Conservation (phyloP, 345 rosid species). For the Lepidium africanum region DNA sequence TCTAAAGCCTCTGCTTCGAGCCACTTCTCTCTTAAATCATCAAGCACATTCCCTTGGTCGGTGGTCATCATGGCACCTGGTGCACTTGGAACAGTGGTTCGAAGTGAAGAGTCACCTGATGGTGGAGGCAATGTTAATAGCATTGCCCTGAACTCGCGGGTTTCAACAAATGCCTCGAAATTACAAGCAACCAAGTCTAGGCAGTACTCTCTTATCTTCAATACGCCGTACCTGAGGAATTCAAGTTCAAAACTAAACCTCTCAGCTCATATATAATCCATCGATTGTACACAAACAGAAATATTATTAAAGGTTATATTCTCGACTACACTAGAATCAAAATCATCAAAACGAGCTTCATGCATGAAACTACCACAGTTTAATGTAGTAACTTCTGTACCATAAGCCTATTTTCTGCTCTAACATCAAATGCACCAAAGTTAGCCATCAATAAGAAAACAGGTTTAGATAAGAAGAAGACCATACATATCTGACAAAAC, state of each 20-base stretch:
- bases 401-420: neutral
- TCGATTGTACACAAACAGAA: neutral
- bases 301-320: neutral
- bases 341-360: neutral
- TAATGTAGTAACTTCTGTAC: neutral
- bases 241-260: neutral
- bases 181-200: conserved; percentile 78
- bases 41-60: conserved; percentile 80
- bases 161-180: conserved; percentile 85
- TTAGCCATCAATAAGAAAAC: neutral
- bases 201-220: conserved; percentile 86
- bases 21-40: conserved; percentile 95
- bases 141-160: conserved; percentile 74
- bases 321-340: neutral
- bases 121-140: conserved; percentile 90
- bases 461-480: conserved; percentile 1
- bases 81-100: conserved; percentile 85
- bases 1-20: conserved; percentile 96
- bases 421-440: neutral
- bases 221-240: conserved; percentile 71
- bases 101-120: conserved; percentile 84
- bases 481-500: conserved; percentile 81
- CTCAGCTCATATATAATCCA: neutral
- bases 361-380: neutral
- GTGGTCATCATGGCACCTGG: conserved; percentile 65